Conservation (phyloP, 2,329 filamentous ascomycete genomes). For the Dactylonectria estremocensis region DNA sequence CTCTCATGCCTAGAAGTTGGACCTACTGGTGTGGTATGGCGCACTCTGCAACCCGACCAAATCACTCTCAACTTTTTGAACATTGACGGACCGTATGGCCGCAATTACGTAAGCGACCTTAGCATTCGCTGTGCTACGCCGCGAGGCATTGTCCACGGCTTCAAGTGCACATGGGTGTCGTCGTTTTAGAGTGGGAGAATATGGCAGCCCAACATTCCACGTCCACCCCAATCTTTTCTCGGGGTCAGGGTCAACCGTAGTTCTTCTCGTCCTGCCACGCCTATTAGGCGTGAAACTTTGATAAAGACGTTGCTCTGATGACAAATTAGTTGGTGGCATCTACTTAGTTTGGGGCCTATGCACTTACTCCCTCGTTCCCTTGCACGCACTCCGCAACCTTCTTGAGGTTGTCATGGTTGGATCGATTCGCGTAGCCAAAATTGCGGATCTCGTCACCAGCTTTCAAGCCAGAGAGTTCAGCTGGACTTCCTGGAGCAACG, state of each 20-base stretch:
- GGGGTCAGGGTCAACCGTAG: conserved; percentile 83
- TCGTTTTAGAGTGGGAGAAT: conserved; percentile 79
- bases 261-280: conserved; percentile 64
- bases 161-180: background rate
- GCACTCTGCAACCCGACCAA: conserved; percentile 2
- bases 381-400: conserved; percentile 93
- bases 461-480: conserved; percentile 84
- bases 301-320: conserved; percentile 79
- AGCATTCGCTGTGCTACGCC: background rate
- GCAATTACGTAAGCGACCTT: background rate
- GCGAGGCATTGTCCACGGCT: background rate
- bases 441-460: conserved; percentile 85
- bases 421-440: conserved; percentile 87
- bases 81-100: too few species aligned
- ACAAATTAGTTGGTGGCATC: conserved; percentile 42
- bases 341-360: conserved; percentile 6
- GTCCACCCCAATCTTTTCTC: conserved; percentile 87
- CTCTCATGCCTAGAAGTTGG: background rate
- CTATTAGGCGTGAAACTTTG: conserved; percentile 70
- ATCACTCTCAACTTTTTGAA: background rate
- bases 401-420: conserved; percentile 88
- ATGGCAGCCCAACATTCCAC: conserved; percentile 92
- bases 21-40: background rate
- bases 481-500: conserved; percentile 84
- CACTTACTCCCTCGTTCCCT: conserved; percentile 88